These are phyloP conservation scores for Arachis hypogaea DNA, from an alignment of 306 rosid species.

Conservation along the genomic window DNA sequence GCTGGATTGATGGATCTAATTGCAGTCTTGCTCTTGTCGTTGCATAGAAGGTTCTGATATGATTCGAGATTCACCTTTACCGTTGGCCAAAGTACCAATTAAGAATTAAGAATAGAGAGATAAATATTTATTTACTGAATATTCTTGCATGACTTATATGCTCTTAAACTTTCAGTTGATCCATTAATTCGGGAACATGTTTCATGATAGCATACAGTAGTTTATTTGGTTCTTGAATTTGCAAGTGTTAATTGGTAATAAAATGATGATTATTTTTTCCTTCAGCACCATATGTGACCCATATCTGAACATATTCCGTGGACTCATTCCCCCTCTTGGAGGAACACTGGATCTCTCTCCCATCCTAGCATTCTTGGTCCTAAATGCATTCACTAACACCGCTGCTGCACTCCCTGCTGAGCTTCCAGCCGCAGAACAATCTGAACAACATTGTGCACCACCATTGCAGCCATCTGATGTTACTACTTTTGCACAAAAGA, in stretches of 20 bases:
- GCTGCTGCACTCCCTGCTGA: conserved; percentile 99
- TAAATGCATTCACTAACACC: conserved; percentile 89
- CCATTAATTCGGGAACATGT: not conserved
- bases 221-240: conserved; percentile 2
- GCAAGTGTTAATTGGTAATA: not conserved
- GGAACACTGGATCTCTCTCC: conserved; percentile 96
- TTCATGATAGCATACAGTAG: not conserved
- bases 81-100: not conserved
- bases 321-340: conserved; percentile 89
- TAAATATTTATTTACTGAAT: not conserved
- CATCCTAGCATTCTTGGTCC: conserved; percentile 81
- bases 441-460: conserved; percentile 43
- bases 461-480: conserved; percentile 34
- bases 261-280: conserved; percentile 32
- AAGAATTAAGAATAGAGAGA: not conserved
- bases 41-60: not conserved
- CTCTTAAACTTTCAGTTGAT: not conserved
- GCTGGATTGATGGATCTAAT: not conserved
- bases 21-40: not conserved
- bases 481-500: conserved; percentile 62
- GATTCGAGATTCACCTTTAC: conserved; percentile 16
- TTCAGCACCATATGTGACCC: conserved; percentile 95
- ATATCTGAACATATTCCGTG: conserved; percentile 94
- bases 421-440: conserved; percentile 62
- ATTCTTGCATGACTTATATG: not conserved